phyloP scores from a whole-genome alignment of 2,329 filamentous ascomycete species.

The Cladophialophora yegresii region DNA sequence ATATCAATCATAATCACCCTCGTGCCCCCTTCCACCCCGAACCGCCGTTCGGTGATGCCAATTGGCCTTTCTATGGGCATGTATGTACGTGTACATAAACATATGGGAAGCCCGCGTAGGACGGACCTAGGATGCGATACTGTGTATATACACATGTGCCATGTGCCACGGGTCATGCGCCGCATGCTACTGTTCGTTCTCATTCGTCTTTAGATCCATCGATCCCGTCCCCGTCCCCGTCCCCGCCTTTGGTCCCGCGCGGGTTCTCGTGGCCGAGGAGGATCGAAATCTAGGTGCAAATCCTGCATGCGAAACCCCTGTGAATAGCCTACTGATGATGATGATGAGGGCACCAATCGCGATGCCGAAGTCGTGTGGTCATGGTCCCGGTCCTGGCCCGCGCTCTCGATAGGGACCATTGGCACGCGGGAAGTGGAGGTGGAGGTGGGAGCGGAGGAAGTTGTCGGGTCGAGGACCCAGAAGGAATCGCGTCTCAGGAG shows the following conservation, averaged over 20 bases:
- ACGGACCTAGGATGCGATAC: no score
- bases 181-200: not conserved
- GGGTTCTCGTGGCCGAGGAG: not conserved
- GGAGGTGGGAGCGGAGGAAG: not conserved
- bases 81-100: no score
- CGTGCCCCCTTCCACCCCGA: no score
- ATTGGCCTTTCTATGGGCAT: no score
- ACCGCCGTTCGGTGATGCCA: not conserved
- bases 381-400: no score
- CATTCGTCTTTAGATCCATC: not conserved
- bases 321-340: not conserved
- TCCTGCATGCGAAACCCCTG: not conserved
- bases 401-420: not conserved
- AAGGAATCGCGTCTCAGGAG: slow-evolving; percentile 9
- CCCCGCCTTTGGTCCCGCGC: not conserved
- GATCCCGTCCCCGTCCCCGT: no score
- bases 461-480: slow-evolving; percentile 16
- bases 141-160: not conserved
- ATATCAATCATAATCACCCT: no score
- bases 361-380: not conserved
- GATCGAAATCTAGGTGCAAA: not conserved
- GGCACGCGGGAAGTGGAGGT: not conserved
- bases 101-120: not conserved
- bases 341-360: not conserved
- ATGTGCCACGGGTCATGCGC: not conserved